Evolutionary conservation across 192 early-diverging fungal species (phyloP), one percentile per base, ranked within the genome.

Genomic region (Dissophora ornata): DNA sequence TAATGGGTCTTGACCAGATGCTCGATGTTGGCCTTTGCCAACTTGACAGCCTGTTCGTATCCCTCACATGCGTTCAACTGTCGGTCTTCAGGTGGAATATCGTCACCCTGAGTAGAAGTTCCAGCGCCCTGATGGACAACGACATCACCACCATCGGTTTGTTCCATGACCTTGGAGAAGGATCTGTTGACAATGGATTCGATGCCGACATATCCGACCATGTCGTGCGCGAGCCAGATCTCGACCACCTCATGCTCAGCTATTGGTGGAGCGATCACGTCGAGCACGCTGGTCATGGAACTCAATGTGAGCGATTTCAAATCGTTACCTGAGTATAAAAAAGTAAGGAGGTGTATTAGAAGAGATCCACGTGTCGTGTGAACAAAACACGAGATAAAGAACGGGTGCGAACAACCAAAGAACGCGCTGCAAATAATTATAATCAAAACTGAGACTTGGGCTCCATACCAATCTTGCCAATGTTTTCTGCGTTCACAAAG

Each of bases 21-120:
- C 55, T 88, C 87, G 47, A 88, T 83, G 38, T 84, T 88, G 21
- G 87, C 87, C 73, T 83, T 88, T 18, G 85, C 82, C 4, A 88
- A 40, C 46, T 85, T 85, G n/a, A 81, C 63, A 15, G 83, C 87
- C 44, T 88, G 83, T 29, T 80, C 79, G 19, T 83, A 57, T 3
- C 83, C 85, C 22, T 88, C 87, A 66, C 87, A 88, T 50, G 86
- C 71, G 62, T 88, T 88, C 62, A 88, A 62, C 36, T 86, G 82
- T 29, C 75, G 58, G 19, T 71, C 41, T 11, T 55, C 65, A 16
- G 80, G 70, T 33, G 69, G 52, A 3, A 62, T 69, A 15, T 66
- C 59, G 36, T 81, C 75, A 4, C 28, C 29, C 28, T 73, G 64
- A 22, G 12, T 34, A 2, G 30, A 51, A 13, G 64, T 55, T 33